Base-by-base conservation (phyloP, 1,139 yeast species). In the Magnusiomyces sp. region DNA sequence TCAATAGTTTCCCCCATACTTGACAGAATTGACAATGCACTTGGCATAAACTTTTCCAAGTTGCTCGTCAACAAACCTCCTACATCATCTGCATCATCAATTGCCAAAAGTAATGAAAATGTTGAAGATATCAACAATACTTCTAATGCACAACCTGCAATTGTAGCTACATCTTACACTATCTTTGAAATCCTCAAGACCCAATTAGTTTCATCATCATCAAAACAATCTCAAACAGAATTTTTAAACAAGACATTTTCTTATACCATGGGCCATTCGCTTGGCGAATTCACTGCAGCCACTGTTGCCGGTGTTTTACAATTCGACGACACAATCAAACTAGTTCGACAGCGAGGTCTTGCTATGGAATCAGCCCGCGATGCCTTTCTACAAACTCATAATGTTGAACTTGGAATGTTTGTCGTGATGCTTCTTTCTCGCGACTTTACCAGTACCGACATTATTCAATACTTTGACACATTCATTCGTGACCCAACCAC, bases 91-190 rank as follows among this genome's bases (percentile, higher is more conserved):
- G 44, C 56, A 23, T 48, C 47, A 11, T 45, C 52, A 39, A 52
- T 49, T 20, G 29, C 29, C 7, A n/a, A n/a, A n/a, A n/a, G n/a
- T n/a, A 4, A 23, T 4, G 29, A 23, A 4, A 23, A 23, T 23
- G 14, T 44, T 4, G 41, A 40, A 3, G 48, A 52, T 34, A 53
- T 65, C 45, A 58, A 62, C 45, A 53, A 64, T 19, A 79, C 85
- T 1, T 64, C 75, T 43, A 73, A 76, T 59, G 83, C 84, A 14
- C 86, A 80, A 65, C 85, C 85, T 1, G 77, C 83, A 34, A 76
- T 80, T 17, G 63, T 80, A 40, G 68, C 77, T 2, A 66, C 79
- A 6, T 71, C 80, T 2, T 70, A 67, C 52, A 64, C 75, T 7
- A 64, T 72, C 14, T 59, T 64, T 53, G 59, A 67, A 47, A 56